Conservation (phyloP, 768 basidiomycete genomes). For the Hypholoma fasciculare region DNA sequence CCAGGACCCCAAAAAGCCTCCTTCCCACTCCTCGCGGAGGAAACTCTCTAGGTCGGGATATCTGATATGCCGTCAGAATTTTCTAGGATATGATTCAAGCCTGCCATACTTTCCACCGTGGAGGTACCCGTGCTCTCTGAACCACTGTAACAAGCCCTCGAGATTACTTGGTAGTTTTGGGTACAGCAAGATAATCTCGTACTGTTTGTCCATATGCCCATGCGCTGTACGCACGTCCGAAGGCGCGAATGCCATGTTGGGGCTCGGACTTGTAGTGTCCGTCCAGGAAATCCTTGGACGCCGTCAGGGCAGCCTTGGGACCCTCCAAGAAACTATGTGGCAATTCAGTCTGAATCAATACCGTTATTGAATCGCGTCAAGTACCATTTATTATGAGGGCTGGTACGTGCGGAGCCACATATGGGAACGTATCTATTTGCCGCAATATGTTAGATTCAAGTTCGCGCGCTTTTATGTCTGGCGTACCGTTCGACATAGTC, state of each 20-base stretch:
- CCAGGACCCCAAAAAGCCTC: conserved; percentile 39
- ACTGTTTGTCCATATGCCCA: conserved; percentile 63
- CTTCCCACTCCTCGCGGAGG: conserved; percentile 54
- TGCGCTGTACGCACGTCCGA: conserved; percentile 54
- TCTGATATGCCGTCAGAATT: conserved; percentile 20
- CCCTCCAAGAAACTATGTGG: conserved; percentile 56
- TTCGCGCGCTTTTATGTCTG: neutral
- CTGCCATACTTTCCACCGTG: conserved; percentile 36
- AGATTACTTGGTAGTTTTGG: neutral
- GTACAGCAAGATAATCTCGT: conserved; percentile 7
- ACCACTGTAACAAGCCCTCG: conserved; percentile 43
- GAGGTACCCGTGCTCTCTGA: conserved; percentile 46
- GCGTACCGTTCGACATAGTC: conserved; percentile 50
- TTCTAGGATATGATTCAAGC: neutral
- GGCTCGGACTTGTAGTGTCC: conserved; percentile 52
- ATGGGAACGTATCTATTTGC: conserved; percentile 43
- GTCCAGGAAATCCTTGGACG: conserved; percentile 54
- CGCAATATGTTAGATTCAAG: neutral
- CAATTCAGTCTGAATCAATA: too few relatives aligned
- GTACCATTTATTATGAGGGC: conserved; percentile 55
- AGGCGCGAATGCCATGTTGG: conserved; percentile 52
- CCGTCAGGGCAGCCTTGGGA: conserved; percentile 51
- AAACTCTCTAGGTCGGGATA: conserved; percentile 50
- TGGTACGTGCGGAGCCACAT: conserved; percentile 57
- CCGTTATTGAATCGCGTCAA: too few relatives aligned